Base-by-base conservation (phyloP, 306 rosid species). In the Calophaca sinica region DNA sequence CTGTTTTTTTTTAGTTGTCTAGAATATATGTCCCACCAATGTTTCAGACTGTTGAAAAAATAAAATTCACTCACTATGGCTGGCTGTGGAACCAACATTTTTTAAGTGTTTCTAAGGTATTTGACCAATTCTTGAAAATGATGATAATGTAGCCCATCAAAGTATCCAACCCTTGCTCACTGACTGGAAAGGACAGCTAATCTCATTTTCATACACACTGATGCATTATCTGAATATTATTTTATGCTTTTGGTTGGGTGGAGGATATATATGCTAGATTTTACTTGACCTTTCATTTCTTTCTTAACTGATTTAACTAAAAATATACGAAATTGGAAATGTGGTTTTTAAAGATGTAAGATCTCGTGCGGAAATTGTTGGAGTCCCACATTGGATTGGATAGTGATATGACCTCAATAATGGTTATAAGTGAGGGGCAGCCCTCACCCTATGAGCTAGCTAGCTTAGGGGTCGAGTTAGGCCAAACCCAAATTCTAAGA, bases 301-400 rank as follows among this genome's bases (percentile, higher is more conserved):
- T 78, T 31, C 29, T 28, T 31, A n/a, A 45, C 83, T 58, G 39
- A 73, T 69, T n/a, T 28, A 38, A 29, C 70, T 9, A 46, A 13
- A 80, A 45, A 9, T 53, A 48, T 12, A 4, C 9, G 12, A 4
- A 38, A 70, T 2, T 20, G 50, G 48, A 78, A 60, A 53, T 52
- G 55, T 44, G 15, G 4, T 20, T 64, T 14, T 32, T 31, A 15
- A 44, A 44, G 20, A 53, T 54, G 26, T 35, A 33, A 48, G 57
- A 41, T 6, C 1, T 31, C 2, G 12, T 41, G 49, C 11, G 5
- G 42, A 41, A 41, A 55, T 31, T 28, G 42, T 49, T 41, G 9
- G 29, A 54, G n/a, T n/a, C n/a, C n/a, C n/a, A n/a, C n/a, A n/a
- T n/a, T n/a, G n/a, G n/a, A n/a, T n/a, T n/a, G n/a, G n/a, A n/a